A percentile compares a stretch with the other conserved stretches of the same genome.
These are phyloP conservation scores for Gaertneriomyces sp. DNA, from an alignment of 192 early-diverging fungal genomes.

Conservation along the genomic window DNA sequence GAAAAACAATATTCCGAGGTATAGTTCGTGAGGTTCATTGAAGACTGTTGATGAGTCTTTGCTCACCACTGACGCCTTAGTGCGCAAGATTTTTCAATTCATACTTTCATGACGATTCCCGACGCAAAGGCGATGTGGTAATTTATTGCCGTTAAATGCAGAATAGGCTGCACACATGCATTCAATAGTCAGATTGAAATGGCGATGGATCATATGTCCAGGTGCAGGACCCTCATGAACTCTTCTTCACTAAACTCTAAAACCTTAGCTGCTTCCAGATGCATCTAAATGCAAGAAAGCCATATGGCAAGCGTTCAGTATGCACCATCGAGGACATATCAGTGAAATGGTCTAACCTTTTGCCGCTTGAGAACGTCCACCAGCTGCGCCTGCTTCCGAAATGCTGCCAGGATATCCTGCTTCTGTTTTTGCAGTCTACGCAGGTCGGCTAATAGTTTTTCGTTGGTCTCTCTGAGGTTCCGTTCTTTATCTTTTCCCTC, in stretches of 20 bases:
- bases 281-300: slow-evolving; percentile 33
- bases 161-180: background rate
- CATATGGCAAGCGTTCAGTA: background rate
- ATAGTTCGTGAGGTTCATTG: background rate
- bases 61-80: slow-evolving; percentile 30
- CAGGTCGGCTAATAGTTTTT: slow-evolving; percentile 42
- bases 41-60: background rate
- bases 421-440: slow-evolving; percentile 52
- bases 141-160: slow-evolving; percentile 50
- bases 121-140: slow-evolving; percentile 78
- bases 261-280: slow-evolving; percentile 48
- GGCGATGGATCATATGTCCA: slow-evolving; percentile 7
- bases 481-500: too few relatives aligned
- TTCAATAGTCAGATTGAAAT: background rate
- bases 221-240: slow-evolving; percentile 43
- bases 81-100: slow-evolving; percentile 86
- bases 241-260: slow-evolving; percentile 52
- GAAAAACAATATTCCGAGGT: slow-evolving; percentile 57
- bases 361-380: slow-evolving; percentile 54
- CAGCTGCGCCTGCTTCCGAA: slow-evolving; percentile 53
- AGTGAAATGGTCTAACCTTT: slow-evolving; percentile 33
- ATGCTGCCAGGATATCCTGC: slow-evolving; percentile 42
- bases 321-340: background rate
- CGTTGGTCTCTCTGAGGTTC: slow-evolving; percentile 3
- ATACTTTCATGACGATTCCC: slow-evolving; percentile 77